Base-by-base conservation (phyloP, 1,284 basidiomycete genomes). In the Fomitopsis betulina region DNA sequence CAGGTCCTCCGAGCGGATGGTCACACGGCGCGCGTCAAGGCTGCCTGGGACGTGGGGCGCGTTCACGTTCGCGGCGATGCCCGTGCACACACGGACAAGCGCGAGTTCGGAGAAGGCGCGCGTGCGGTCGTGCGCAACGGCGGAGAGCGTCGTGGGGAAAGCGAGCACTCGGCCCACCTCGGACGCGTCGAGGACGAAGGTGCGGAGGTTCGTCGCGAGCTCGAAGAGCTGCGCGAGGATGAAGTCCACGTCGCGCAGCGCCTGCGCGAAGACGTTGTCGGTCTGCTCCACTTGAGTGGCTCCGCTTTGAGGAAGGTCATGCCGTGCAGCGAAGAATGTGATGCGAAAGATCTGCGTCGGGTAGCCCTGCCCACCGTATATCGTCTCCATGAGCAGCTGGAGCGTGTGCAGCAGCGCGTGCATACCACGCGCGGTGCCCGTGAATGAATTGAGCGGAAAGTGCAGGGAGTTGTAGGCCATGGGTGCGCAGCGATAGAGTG, bases 181-280 rank as follows among this genome's bases (percentile, higher is more conserved):
- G 39, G 40, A 43, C 39, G 54, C 54, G 42, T 55, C 54, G 40
- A 55, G 39, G 54, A 55, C 38, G 54, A 55, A 55, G 30, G 42
- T 35, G n/a, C 19, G 12, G 17, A 55, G 32, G 32, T 45, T 9
- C n/a, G 25, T 17, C 8, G 25, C 10, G 9, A 15, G 38, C 19
- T 2, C 19, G 25, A 54, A 2, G 17, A 54, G 35, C 25, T 54
- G 33, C 19, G 9, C 13, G 53, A 54, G 33, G 37, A 8, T 4
- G n/a, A 13, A 25, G 38, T 54, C 53, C 3, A 30, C 2, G n/a
- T 54, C 38, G 6, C n/a, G 12, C 13, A 54, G 8, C 12, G 27
- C 5, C 1, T 12, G 42, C 10, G 21, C 19, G 23, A 23, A 25
- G 19, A 43, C 2, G 42, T 43, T 21, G 42, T 15, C 23, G 13